Evolutionary conservation across 2,329 filamentous ascomycete genomes (phyloP).

Genomic region (Domatiomyces globalis): DNA sequence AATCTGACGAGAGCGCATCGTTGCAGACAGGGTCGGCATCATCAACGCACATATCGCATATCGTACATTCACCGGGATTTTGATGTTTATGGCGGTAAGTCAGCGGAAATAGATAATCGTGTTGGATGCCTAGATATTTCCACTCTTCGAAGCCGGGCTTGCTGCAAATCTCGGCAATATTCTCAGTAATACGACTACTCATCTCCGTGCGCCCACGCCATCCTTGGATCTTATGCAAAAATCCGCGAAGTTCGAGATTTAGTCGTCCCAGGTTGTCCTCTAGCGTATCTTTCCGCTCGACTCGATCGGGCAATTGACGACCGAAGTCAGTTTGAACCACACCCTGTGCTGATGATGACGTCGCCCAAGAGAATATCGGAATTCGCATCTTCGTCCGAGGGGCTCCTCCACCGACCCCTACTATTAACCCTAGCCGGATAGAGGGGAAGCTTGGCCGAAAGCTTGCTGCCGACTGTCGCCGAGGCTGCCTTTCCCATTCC

Average conservation of each 20-base stretch:
- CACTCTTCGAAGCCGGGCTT: neutral
- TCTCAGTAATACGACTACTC: constrained; percentile 4
- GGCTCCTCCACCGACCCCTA: constrained; percentile 31
- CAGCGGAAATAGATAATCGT: constrained; percentile 16
- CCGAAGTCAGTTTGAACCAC: constrained; percentile 22
- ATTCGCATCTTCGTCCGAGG: constrained; percentile 13
- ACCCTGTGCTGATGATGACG: constrained; percentile 20
- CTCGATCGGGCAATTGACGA: constrained; percentile 15
- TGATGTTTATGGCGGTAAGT: constrained; percentile 19
- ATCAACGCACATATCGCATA: constrained; percentile 2
- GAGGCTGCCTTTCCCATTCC: constrained; percentile 20
- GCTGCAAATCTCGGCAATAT: constrained; percentile 1
- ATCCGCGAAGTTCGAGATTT: constrained; percentile 13
- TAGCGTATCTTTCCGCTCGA: constrained; percentile 13
- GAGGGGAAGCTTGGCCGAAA: constrained; percentile 24
- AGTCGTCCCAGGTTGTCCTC: constrained; percentile 14
- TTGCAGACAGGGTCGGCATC: constrained; percentile 1
- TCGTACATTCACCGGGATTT: neutral
- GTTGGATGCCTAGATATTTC: constrained; percentile 10
- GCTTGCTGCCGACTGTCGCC: constrained; percentile 15
- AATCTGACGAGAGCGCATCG: constrained; percentile 2
- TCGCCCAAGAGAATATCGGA: constrained; percentile 22
- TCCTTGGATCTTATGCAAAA: constrained; percentile 13
- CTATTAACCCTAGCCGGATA: constrained; percentile 25
- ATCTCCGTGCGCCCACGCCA: neutral